Conservation (phyloP, 1,284 basidiomycete species). For the Ganoderma boninense region DNA sequence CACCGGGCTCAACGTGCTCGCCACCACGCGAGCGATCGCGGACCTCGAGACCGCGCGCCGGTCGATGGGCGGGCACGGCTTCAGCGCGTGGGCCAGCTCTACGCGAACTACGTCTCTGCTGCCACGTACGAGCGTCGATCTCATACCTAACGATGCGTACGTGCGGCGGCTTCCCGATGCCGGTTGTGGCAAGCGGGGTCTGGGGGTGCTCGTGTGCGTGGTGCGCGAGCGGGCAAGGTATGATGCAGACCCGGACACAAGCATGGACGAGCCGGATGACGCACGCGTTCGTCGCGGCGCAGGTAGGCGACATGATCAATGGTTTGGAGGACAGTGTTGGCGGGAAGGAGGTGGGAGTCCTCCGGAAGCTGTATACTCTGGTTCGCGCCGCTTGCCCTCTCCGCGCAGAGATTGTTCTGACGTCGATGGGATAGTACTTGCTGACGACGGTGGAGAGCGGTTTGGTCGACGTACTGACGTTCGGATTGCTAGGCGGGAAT, state of each 20-base stretch:
- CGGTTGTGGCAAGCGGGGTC: too few relatives aligned
- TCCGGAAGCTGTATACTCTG: slow-evolving; percentile 57
- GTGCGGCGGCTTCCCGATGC: slow-evolving; percentile 53
- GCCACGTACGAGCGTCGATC: slow-evolving; percentile 59
- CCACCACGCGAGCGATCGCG: slow-evolving; percentile 59
- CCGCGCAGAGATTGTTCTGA: too few relatives aligned
- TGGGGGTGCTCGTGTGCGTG: slow-evolving; percentile 42
- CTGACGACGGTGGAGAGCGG: slow-evolving; percentile 64
- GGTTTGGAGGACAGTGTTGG: slow-evolving; percentile 39
- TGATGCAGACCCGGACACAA: slow-evolving; percentile 53
- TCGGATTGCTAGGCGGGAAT: slow-evolving; percentile 50
- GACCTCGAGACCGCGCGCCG: slow-evolving; percentile 76
- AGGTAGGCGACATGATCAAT: slow-evolving; percentile 58
- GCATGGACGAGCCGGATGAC: slow-evolving; percentile 64
- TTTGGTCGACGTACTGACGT: slow-evolving; percentile 66
- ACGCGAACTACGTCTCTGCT: slow-evolving; percentile 71
- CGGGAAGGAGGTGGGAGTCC: slow-evolving; percentile 43
- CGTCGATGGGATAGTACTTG: slow-evolving; percentile 58
- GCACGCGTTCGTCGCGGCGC: slow-evolving; percentile 70
- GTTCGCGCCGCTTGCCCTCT: slow-evolving; percentile 41
- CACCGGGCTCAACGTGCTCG: slow-evolving; percentile 74
- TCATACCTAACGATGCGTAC: slow-evolving; percentile 61
- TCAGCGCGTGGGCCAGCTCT: slow-evolving; percentile 71
- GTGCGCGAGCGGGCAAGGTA: slow-evolving; percentile 58
- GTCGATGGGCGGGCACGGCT: slow-evolving; percentile 84